phyloP scores from a whole-genome alignment of 78 protist genomes.

The Chrysochromulina parva region DNA sequence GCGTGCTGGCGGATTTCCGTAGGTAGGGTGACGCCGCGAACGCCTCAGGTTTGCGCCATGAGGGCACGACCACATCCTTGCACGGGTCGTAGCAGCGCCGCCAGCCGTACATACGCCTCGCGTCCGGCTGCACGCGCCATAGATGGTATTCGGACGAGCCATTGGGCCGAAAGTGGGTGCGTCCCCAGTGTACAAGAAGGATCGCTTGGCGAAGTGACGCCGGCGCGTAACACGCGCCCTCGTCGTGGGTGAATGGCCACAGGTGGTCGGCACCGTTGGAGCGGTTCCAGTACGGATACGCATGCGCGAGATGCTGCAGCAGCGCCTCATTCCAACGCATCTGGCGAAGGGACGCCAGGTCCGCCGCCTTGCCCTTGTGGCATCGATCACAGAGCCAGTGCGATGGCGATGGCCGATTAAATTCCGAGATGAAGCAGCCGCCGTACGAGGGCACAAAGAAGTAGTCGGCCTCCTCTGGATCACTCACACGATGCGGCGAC shows the following conservation, averaged over 20 bases:
- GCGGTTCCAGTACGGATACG: neutral
- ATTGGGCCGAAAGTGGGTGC: neutral
- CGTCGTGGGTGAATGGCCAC: neutral
- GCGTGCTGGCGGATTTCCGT: too few relatives aligned
- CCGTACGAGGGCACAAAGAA: neutral
- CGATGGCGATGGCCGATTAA: neutral
- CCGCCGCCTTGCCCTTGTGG: neutral
- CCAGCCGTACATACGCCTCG: neutral
- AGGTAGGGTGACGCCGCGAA: too few relatives aligned
- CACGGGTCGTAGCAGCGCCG: conserved; percentile 4
- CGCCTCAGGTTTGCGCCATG: neutral
- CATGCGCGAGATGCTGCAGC: neutral
- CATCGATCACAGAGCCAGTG: conserved; percentile 15
- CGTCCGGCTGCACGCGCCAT: neutral
- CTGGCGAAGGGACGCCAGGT: neutral
- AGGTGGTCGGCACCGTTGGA: neutral
- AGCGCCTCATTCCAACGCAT: neutral
- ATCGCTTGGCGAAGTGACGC: neutral
- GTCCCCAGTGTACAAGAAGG: neutral
- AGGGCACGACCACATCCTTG: conserved; percentile 7
- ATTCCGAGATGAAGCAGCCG: conserved; percentile 16
- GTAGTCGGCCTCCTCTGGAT: neutral
- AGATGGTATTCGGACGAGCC: neutral
- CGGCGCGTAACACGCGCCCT: conserved; percentile 22
- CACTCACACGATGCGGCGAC: neutral